Evolutionary conservation across 2,329 filamentous ascomycete genomes (phyloP), one percentile per base, ranked within the genome.

Genomic region (Arthrobotrys megalospora): DNA sequence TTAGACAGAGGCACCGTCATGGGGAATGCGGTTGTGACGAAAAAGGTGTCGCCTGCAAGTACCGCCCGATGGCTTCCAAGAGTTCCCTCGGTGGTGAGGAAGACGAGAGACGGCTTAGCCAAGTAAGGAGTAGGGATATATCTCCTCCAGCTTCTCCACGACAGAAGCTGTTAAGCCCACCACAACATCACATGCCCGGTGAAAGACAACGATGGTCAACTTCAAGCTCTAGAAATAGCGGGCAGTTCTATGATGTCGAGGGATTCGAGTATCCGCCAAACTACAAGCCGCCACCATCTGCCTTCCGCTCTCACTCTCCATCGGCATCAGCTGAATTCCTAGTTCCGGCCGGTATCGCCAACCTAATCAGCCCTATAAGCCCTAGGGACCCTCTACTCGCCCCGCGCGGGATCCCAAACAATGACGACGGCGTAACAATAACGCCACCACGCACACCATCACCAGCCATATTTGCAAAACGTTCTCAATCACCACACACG

Each of bases 221-320:
- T 11, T 78, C 75, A 3, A 50, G 62, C 1, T 52, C 66, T 2
- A 63, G 75, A 14, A 55, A 67, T n/a, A 72, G 67, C 43, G 67
- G 67, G 8, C 67, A 53, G 21, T 78, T 78, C 38, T 72, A 47
- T 52, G 75, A 78, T 14, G 75, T 72, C 24, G 75, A 78, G 28
- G 75, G 75, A 11, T 78, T 78, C 36, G 75, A 78, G 24, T 78
- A 78, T 28, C 75, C 75, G 14, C 32, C 68, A 38, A 67, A 72
- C 50, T 78, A 72, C 28, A 78, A 78, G 28, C 67, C 75, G 34
- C 75, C 75, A 19, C 75, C 75, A 34, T 78, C 75, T 5, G 52
- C 75, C 12, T 78, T 72, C 75, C 75, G 75, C 52, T n/a, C 62
- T 16, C 75, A 72, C 34, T 72, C 75, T 8, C 75, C 75, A 21